Percentiles rank a stretch among this genome's conserved stretches.
phyloP scores from a whole-genome alignment of 139 green algal species.

The Chlorella sp. region DNA sequence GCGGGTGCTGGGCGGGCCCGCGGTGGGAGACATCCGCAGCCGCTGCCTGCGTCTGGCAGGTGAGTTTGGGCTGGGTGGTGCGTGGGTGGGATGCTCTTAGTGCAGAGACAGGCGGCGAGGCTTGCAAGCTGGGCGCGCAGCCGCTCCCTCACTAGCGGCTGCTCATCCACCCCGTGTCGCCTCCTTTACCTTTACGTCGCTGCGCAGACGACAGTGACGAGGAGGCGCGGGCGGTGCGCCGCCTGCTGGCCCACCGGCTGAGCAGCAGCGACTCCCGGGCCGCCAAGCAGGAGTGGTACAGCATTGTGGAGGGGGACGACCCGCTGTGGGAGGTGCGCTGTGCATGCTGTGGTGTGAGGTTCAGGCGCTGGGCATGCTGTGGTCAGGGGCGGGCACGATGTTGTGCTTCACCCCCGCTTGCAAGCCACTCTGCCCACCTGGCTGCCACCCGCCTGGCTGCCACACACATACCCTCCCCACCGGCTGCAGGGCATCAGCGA shows the following conservation, averaged over 20 bases:
- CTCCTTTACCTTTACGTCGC: no score
- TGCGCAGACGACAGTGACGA: conserved; percentile 81
- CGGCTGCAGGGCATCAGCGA: conserved; percentile 75
- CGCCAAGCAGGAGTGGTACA: conserved; percentile 86
- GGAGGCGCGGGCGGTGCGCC: conserved; percentile 76
- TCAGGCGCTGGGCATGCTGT: no score
- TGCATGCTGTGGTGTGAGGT: neutral
- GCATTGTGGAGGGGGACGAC: conserved; percentile 93
- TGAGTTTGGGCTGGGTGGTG: neutral
- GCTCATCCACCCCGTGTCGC: no score
- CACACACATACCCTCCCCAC: neutral
- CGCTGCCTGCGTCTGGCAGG: conserved; percentile 90
- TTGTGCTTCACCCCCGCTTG: no score
- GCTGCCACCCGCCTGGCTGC: neutral
- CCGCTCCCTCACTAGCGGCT: no score
- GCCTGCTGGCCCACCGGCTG: conserved; percentile 91
- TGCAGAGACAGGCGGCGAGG: no score
- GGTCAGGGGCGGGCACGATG: neutral
- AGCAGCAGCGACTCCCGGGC: conserved; percentile 43
- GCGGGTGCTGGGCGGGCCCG: conserved; percentile 94
- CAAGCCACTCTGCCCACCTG: no score
- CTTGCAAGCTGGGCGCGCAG: no score
- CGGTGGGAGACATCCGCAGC: conserved; percentile 96
- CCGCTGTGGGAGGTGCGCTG: conserved; percentile 77
- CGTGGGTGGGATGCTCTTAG: no score